Conservation (phyloP, 345 rosid genomes). For the Excoecaria agallocha region DNA sequence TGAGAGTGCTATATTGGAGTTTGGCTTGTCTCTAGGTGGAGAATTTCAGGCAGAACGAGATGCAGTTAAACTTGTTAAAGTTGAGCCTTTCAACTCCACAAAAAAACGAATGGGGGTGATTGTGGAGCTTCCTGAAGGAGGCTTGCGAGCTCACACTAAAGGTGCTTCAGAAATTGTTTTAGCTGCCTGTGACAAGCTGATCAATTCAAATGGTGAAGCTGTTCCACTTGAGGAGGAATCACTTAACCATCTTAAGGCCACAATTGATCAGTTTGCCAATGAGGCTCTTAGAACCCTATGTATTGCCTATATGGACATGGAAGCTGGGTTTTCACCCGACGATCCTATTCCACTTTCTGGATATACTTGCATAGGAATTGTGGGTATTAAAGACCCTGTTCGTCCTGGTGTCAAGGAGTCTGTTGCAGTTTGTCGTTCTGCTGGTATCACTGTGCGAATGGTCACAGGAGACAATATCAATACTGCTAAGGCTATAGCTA, state of each 20-base stretch:
- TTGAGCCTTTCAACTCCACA: slow-evolving; percentile 91
- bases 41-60: slow-evolving; percentile 62
- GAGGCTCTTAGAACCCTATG: slow-evolving; percentile 94
- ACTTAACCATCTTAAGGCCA: slow-evolving; percentile 48
- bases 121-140: slow-evolving; percentile 64
- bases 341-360: slow-evolving; percentile 56
- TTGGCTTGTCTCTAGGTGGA: slow-evolving; percentile 80
- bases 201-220: slow-evolving; percentile 65
- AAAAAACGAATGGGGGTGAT: slow-evolving; percentile 91
- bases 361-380: slow-evolving; percentile 69
- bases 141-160: slow-evolving; percentile 68
- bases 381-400: slow-evolving; percentile 93
- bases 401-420: slow-evolving; percentile 94
- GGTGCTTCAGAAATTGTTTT: slow-evolving; percentile 94
- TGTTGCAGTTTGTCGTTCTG: slow-evolving; percentile 78
- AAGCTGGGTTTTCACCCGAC: slow-evolving; percentile 49
- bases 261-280: slow-evolving; percentile 72
- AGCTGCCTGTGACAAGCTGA: slow-evolving; percentile 74
- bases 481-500: slow-evolving; percentile 90
- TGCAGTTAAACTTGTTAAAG: slow-evolving; percentile 54
- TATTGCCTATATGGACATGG: slow-evolving; percentile 64
- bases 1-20: slow-evolving; percentile 78
- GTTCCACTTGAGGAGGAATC: slow-evolving; percentile 68
- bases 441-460: slow-evolving; percentile 88
- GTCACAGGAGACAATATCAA: slow-evolving; percentile 94